Percentiles rank a stretch among this genome's conserved stretches.
These are phyloP conservation scores for Daldinia childiae DNA, from an alignment of 495 filamentous ascomycete genomes.

Conservation along the genomic window DNA sequence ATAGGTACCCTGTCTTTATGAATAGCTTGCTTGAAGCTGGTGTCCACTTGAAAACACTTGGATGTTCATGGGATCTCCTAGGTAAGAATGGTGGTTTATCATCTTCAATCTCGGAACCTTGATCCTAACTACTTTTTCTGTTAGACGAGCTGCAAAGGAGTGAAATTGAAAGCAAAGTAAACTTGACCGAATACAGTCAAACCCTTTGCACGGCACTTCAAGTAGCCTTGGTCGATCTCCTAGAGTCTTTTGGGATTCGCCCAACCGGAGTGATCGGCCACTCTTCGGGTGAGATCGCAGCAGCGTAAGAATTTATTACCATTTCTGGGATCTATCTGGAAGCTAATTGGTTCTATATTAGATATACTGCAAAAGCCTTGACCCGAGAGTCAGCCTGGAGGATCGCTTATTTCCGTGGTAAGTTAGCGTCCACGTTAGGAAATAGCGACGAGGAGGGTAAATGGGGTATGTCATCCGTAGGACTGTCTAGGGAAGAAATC, in stretches of 20 bases:
- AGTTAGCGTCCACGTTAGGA: too few species aligned
- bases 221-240: slow-evolving; percentile 61
- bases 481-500: not conserved
- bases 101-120: not conserved
- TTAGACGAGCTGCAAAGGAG: slow-evolving; percentile 4
- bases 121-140: not conserved
- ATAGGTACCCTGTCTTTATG: not conserved
- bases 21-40: not conserved
- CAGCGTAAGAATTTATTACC: slow-evolving; percentile 46
- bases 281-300: slow-evolving; percentile 69
- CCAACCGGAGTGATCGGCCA: slow-evolving; percentile 64
- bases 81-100: not conserved
- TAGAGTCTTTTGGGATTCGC: slow-evolving; percentile 57
- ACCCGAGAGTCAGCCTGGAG: not conserved
- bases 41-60: not conserved
- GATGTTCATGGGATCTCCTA: not conserved
- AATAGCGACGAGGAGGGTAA: too few species aligned
- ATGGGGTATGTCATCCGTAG: not conserved
- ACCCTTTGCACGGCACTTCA: slow-evolving; percentile 59
- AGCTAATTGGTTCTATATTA: not conserved
- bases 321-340: not conserved
- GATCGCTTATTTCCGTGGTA: too few species aligned
- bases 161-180: not conserved
- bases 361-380: not conserved
- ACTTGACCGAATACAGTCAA: slow-evolving; percentile 40